Percentiles rank a stretch among this genome's conserved stretches.
Conservation (phyloP, 805 yeast species). For the Brettanomyces bruxellensis region DNA sequence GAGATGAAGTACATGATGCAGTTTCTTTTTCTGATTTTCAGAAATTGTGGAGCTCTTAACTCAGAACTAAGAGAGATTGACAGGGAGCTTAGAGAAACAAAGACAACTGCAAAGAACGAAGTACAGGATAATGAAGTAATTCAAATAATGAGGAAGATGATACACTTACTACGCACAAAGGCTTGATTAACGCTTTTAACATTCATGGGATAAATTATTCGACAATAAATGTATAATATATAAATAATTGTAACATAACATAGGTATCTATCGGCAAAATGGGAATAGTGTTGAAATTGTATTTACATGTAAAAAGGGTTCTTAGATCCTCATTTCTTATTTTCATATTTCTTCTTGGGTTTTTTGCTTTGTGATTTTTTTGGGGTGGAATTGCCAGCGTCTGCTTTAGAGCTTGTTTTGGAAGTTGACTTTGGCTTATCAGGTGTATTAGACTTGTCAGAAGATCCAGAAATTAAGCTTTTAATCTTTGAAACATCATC, state of each 20-base stretch:
- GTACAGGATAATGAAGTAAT: not conserved
- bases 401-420: too few relatives aligned
- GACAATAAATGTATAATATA: not conserved
- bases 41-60: not conserved
- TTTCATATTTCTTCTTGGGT: not conserved
- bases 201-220: not conserved
- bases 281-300: not conserved
- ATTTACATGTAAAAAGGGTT: too few relatives aligned
- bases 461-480: not conserved
- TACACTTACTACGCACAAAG: not conserved
- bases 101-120: not conserved
- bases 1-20: not conserved
- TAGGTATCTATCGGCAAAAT: not conserved
- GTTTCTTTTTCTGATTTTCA: not conserved
- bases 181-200: too few relatives aligned
- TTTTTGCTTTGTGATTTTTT: not conserved
- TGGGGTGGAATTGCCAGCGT: too few relatives aligned
- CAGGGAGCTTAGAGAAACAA: not conserved
- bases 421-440: not conserved
- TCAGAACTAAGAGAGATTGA: not conserved
- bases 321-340: not conserved
- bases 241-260: not conserved
- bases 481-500: constrained; percentile 30
- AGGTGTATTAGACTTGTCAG: not conserved
- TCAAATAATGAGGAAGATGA: not conserved